phyloP scores from a whole-genome alignment of 176 grass and related monocot genomes.

The Oropetium thomaeum region DNA sequence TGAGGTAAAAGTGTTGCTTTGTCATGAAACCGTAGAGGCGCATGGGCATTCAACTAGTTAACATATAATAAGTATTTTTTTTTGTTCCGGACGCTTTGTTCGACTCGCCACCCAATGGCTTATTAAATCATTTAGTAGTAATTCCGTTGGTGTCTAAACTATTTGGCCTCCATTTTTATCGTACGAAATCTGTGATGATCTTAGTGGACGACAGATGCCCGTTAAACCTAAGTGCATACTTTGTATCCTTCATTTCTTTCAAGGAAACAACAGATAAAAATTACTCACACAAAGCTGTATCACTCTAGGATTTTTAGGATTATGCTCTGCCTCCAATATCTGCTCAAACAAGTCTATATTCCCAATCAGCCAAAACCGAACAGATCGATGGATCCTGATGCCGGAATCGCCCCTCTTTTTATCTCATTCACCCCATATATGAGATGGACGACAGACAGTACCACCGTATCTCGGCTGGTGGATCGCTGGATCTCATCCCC shows the following conservation, averaged over 20 bases:
- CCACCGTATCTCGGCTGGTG: not conserved
- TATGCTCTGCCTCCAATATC: not conserved
- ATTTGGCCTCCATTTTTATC: no score
- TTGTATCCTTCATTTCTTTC: not conserved
- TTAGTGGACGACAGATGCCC: no score
- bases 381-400: not conserved
- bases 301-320: not conserved
- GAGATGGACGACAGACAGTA: not conserved
- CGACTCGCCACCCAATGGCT: no score
- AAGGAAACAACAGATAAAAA: not conserved
- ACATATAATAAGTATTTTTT: no score
- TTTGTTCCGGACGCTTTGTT: no score
- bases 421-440: not conserved
- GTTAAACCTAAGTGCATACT: no score
- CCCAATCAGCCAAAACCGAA: not conserved
- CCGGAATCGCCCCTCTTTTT: not conserved
- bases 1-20: no score
- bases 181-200: no score
- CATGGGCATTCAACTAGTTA: no score
- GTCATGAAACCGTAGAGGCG: no score
- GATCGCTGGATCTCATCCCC: constrained; percentile 20
- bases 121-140: no score
- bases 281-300: not conserved
- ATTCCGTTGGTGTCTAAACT: no score
- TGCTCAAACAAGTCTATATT: not conserved